These are phyloP conservation scores for Allium cepa DNA, from an alignment of 106 monocot genomes.

Conservation along the genomic window DNA sequence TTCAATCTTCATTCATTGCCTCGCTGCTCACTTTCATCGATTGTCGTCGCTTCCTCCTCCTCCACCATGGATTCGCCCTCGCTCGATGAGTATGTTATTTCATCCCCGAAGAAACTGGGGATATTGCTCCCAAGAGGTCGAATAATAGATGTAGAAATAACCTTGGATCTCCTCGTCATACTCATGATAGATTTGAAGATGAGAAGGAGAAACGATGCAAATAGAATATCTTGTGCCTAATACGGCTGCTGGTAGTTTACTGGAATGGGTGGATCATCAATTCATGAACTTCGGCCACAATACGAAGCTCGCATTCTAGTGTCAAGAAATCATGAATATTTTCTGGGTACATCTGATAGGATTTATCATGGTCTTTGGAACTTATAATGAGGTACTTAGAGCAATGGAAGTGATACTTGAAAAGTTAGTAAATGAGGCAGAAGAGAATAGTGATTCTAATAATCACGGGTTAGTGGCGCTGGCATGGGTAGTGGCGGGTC, in stretches of 20 bases:
- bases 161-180: slow-evolving; percentile 4
- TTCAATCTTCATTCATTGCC: not conserved
- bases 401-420: slow-evolving; percentile 84
- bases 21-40: not conserved
- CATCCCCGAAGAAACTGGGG: not conserved
- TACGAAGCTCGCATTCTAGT: slow-evolving; percentile 95
- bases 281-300: slow-evolving; percentile 87
- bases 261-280: slow-evolving; percentile 94
- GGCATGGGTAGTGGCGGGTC: too few relatives aligned
- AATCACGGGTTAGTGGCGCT: too few relatives aligned
- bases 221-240: slow-evolving; percentile 89
- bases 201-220: slow-evolving; percentile 66
- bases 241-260: slow-evolving; percentile 89
- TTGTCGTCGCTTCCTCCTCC: not conserved
- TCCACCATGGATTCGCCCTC: not conserved
- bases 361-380: slow-evolving; percentile 92
- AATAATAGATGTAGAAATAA: not conserved
- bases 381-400: slow-evolving; percentile 67
- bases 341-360: slow-evolving; percentile 93
- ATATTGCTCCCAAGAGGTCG: slow-evolving; percentile 1
- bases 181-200: slow-evolving; percentile 18
- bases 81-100: not conserved
- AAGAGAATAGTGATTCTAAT: slow-evolving; percentile 50
- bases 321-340: slow-evolving; percentile 91
- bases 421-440: slow-evolving; percentile 70